Evolutionary conservation across 2,329 filamentous ascomycete species (phyloP).

Genomic region (Colletotrichum sp.): DNA sequence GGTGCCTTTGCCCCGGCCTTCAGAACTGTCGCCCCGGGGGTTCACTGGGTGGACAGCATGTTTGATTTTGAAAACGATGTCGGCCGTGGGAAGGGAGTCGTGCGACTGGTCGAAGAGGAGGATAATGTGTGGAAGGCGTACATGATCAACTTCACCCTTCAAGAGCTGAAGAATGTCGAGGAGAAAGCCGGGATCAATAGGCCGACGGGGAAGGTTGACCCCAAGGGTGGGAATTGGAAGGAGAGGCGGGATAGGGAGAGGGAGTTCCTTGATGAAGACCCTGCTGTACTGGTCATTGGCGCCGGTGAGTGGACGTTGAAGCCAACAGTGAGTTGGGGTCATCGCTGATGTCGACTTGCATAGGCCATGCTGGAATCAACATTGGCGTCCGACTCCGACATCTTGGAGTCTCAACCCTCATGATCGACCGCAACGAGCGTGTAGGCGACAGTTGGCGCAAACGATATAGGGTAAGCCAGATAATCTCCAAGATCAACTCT

Average conservation of each 20-base stretch:
- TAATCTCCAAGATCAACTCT: background rate
- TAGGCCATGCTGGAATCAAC: conserved; percentile 65
- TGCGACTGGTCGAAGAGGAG: conserved; percentile 15
- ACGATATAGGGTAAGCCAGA: conserved; percentile 48
- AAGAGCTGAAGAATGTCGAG: conserved; percentile 58
- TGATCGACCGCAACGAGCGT: conserved; percentile 63
- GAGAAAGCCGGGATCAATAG: conserved; percentile 53
- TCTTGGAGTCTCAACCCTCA: conserved; percentile 57
- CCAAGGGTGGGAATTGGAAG: conserved; percentile 63
- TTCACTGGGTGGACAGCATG: conserved; percentile 23
- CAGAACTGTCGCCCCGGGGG: conserved; percentile 4
- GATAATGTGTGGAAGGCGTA: conserved; percentile 61
- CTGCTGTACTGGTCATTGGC: conserved; percentile 62
- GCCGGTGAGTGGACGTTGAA: conserved; percentile 43
- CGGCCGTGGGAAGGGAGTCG: conserved; percentile 21
- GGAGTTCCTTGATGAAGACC: conserved; percentile 55
- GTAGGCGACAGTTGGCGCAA: conserved; percentile 70
- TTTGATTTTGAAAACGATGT: conserved; percentile 21
- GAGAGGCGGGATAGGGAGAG: conserved; percentile 54
- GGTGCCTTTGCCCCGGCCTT: conserved; percentile 1
- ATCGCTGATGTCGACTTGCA: background rate
- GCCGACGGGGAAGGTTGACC: conserved; percentile 60
- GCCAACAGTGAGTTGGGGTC: background rate
- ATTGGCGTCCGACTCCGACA: conserved; percentile 64
- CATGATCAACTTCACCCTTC: conserved; percentile 65